These are phyloP conservation scores for Skeletonema grethae DNA, from an alignment of 108 stramenopile species.

Conservation along the genomic window DNA sequence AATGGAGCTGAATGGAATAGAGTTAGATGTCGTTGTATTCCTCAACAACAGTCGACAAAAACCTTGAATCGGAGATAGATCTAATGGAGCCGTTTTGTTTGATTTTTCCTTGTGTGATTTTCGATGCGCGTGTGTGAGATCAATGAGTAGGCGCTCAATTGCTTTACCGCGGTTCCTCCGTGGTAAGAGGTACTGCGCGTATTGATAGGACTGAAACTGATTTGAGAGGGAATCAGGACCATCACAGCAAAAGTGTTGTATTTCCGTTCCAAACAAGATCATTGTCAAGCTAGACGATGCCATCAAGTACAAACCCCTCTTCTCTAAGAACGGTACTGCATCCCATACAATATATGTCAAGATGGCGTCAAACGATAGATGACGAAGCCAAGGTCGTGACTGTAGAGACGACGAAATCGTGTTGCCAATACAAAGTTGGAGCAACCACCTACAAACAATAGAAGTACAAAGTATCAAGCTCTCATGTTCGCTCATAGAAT, in stretches of 20 bases:
- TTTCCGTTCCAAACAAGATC: constrained; percentile 45
- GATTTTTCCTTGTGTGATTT: constrained; percentile 24
- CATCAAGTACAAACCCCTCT: constrained; percentile 51
- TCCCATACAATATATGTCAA: constrained; percentile 82
- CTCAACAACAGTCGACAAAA: constrained; percentile 17
- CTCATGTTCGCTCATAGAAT: constrained; percentile 59
- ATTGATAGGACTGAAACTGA: constrained; percentile 12
- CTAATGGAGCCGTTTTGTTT: constrained; percentile 8
- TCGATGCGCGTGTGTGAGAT: constrained; percentile 60
- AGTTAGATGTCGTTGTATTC: constrained; percentile 26
- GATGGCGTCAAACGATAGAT: constrained; percentile 76
- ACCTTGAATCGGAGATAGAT: constrained; percentile 29
- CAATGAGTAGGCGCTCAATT: constrained; percentile 74
- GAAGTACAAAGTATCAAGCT: constrained; percentile 55
- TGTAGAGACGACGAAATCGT: constrained; percentile 9
- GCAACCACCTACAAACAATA: constrained; percentile 49
- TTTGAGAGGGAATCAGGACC: neutral
- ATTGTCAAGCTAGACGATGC: constrained; percentile 46
- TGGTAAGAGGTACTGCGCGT: constrained; percentile 47
- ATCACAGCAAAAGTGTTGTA: constrained; percentile 45
- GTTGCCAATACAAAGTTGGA: constrained; percentile 36
- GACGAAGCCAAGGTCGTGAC: constrained; percentile 76
- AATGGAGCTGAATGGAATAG: constrained; percentile 69
- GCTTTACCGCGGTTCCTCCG: constrained; percentile 82
- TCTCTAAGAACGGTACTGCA: constrained; percentile 65